Base-by-base conservation (phyloP, 192 early-diverging fungal species). In the Coemansia sp. region DNA sequence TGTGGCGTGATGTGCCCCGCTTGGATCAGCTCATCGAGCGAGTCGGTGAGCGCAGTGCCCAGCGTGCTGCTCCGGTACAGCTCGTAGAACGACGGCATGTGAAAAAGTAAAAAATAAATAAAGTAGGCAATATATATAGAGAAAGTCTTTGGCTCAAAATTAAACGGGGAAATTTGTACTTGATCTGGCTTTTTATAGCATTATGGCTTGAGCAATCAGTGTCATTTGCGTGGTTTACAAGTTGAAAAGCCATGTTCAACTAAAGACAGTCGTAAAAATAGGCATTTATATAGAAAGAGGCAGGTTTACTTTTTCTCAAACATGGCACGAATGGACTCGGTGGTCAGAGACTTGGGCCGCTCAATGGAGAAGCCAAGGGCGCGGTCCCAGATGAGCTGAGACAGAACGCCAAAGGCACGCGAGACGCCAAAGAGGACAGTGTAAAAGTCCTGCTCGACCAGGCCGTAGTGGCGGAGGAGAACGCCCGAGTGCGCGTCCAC, bases 361-460 rank as follows among this genome's bases (percentile, higher is more conserved):
- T 94, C 94, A 58, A 96, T 86, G 50, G 95, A 94, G 82, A 99
- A 88, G 62, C 97, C 95, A 59, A 98, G 90, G 67, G 93, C 94
- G 77, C 97, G 91, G 87, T 95, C 95, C 97, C 97, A 99, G 87
- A 97, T 93, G 70, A 97, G 88, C 77, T 95, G 94, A 63, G 93
- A 85, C 70, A 95, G 89, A 72, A 95, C 96, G 85, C 97, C 97
- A 64, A 98, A 88, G 77, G 94, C 91, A 80, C 97, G 94, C 68
- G 97, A 99, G 48, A 99, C 97, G 87, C 96, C 97, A 70, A 99
- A 99, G 41, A 99, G 85, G 46, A 99, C 97, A 37, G 97, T 99
- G 93, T 99, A 99, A 86, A 93, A 99, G 87, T 99, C 94, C 86
- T 99, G 93, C 85, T 99, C 95, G 51, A 90, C 91, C 73, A 99